phyloP scores from a whole-genome alignment of 2,329 filamentous ascomycete species.

The Ophiostoma triangulosporum region DNA sequence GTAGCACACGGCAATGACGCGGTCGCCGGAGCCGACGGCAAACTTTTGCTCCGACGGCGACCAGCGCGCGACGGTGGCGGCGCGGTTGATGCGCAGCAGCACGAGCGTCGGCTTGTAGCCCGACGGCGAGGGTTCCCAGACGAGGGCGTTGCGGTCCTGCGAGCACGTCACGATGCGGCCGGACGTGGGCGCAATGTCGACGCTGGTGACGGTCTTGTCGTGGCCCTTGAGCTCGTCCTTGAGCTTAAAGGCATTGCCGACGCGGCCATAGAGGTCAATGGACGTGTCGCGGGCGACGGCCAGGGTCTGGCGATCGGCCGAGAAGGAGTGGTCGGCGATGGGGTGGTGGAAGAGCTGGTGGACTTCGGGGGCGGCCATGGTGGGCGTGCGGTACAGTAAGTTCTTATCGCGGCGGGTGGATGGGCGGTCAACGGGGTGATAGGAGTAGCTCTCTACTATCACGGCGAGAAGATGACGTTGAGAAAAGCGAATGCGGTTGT shows the following conservation, averaged over 20 bases:
- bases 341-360: slow-evolving; percentile 95
- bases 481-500: not conserved
- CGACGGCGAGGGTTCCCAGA: slow-evolving; percentile 86
- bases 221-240: slow-evolving; percentile 92
- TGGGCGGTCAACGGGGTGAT: slow-evolving; percentile 37
- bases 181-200: slow-evolving; percentile 83
- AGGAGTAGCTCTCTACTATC: slow-evolving; percentile 99
- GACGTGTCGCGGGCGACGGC: slow-evolving; percentile 83
- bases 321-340: slow-evolving; percentile 97
- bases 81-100: slow-evolving; percentile 89
- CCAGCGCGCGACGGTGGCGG: slow-evolving; percentile 94
- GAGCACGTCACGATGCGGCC: slow-evolving; percentile 96
- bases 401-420: no score
- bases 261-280: slow-evolving; percentile 73
- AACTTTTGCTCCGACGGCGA: slow-evolving; percentile 95
- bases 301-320: slow-evolving; percentile 73
- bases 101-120: slow-evolving; percentile 97
- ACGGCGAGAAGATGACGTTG: slow-evolving; percentile 21
- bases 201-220: slow-evolving; percentile 91
- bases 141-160: slow-evolving; percentile 93
- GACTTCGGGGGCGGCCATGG: slow-evolving; percentile 69
- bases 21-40: slow-evolving; percentile 88
- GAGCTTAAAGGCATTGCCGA: slow-evolving; percentile 63
- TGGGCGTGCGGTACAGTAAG: no score
- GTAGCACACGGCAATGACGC: slow-evolving; percentile 93